Evolutionary conservation across 305 asterid species (phyloP).

Genomic region (Fraxinus dipetala): DNA sequence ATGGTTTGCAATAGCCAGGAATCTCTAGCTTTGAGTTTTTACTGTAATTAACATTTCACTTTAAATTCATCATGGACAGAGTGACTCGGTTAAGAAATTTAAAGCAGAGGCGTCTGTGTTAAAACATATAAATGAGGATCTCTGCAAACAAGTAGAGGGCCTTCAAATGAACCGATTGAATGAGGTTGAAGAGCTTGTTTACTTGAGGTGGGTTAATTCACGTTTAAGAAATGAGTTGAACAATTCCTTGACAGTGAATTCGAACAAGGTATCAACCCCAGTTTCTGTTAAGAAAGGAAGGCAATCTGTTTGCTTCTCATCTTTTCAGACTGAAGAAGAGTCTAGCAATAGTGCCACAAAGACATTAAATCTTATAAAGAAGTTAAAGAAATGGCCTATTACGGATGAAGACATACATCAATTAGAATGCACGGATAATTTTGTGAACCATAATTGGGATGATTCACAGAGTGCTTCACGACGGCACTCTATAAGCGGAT

Average conservation of each 20-base stretch:
- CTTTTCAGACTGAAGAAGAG: constrained; percentile 52
- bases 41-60: constrained; percentile 3
- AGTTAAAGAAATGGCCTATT: constrained; percentile 78
- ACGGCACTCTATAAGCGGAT: constrained; percentile 86
- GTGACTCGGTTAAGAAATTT: constrained; percentile 51
- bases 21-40: not conserved
- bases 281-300: constrained; percentile 40
- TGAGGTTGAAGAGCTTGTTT: constrained; percentile 92
- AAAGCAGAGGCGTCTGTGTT: constrained; percentile 72
- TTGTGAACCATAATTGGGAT: constrained; percentile 37
- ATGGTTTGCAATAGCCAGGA: not conserved
- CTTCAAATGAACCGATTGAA: constrained; percentile 83
- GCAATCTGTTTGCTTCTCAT: constrained; percentile 55
- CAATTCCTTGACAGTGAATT: constrained; percentile 36
- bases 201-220: constrained; percentile 86
- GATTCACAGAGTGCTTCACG: constrained; percentile 42
- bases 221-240: constrained; percentile 71
- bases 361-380: constrained; percentile 56
- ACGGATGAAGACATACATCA: constrained; percentile 66
- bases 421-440: constrained; percentile 36
- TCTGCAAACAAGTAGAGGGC: constrained; percentile 90
- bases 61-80: constrained; percentile 38
- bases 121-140: constrained; percentile 66
- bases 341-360: constrained; percentile 42
- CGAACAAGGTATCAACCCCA: constrained; percentile 46